These are phyloP conservation scores for Candida boidinii DNA, from an alignment of 805 yeast species.

Conservation along the genomic window DNA sequence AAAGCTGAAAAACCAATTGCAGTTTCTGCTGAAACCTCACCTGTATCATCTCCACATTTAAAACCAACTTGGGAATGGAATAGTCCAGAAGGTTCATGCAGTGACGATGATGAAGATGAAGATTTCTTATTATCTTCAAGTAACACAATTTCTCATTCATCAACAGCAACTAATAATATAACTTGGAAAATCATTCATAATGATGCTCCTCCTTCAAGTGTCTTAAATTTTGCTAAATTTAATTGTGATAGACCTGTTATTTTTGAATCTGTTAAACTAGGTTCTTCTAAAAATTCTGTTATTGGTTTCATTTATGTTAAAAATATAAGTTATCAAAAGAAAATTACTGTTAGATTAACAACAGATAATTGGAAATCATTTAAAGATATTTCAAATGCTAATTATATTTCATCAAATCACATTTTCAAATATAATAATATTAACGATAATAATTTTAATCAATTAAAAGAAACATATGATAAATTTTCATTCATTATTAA, in stretches of 20 bases:
- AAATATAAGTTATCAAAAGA: constrained; percentile 30
- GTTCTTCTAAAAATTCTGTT: constrained; percentile 32
- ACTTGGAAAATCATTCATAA: constrained; percentile 23
- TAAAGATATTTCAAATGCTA: constrained; percentile 22
- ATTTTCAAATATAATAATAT: constrained; percentile 33
- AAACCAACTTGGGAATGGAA: constrained; percentile 16
- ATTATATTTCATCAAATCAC: constrained; percentile 28
- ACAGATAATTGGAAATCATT: constrained; percentile 36
- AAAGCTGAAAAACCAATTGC: constrained; percentile 53
- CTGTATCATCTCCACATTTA: constrained; percentile 20
- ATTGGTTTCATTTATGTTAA: constrained; percentile 31
- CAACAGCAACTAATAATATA: constrained; percentile 4
- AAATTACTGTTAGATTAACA: constrained; percentile 37
- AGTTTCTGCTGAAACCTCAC: constrained; percentile 52
- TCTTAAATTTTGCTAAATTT: constrained; percentile 23
- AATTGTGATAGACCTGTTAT: constrained; percentile 20
- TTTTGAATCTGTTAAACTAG: constrained; percentile 28
- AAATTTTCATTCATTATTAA: constrained; percentile 43
- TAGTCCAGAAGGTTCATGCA: constrained; percentile 1
- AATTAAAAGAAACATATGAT: constrained; percentile 20
- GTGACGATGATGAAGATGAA: constrained; percentile 13
- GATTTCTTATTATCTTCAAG: constrained; percentile 4
- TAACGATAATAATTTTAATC: background rate
- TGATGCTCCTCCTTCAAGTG: constrained; percentile 21
- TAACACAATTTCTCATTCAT: constrained; percentile 4